Conservation (phyloP, 73 alveolate genomes). For the Blepharisma japonicum region DNA sequence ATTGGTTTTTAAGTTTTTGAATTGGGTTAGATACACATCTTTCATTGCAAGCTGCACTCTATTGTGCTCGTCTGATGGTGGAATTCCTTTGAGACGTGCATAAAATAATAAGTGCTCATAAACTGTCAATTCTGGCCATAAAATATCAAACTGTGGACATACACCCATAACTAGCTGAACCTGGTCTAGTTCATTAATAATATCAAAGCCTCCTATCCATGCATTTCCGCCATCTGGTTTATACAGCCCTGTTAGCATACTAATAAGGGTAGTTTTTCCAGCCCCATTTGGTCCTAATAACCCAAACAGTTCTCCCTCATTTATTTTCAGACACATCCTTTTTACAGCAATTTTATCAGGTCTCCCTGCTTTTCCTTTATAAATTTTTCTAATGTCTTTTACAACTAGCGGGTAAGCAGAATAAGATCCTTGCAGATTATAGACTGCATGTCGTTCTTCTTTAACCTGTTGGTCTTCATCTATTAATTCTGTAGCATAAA, state of each 20-base stretch:
- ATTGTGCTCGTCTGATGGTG: slow-evolving; percentile 63
- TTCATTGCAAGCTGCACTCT: slow-evolving; percentile 78
- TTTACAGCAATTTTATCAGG: slow-evolving; percentile 79
- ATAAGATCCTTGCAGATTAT: slow-evolving; percentile 43
- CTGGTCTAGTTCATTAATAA: slow-evolving; percentile 66
- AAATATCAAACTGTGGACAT: slow-evolving; percentile 96
- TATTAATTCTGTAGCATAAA: slow-evolving; percentile 36
- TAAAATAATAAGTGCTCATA: slow-evolving; percentile 91
- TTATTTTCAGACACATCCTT: slow-evolving; percentile 62
- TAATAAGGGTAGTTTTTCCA: slow-evolving; percentile 95
- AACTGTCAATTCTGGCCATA: slow-evolving; percentile 89
- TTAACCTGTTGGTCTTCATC: slow-evolving; percentile 73
- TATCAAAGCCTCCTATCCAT: slow-evolving; percentile 93
- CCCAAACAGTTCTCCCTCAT: slow-evolving; percentile 93
- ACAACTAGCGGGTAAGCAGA: slow-evolving; percentile 71
- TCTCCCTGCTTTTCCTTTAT: slow-evolving; percentile 63
- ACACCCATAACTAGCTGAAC: slow-evolving; percentile 93
- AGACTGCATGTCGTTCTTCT: slow-evolving; percentile 66
- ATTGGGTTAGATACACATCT: slow-evolving; percentile 84
- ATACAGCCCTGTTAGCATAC: slow-evolving; percentile 93
- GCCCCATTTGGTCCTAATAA: slow-evolving; percentile 99
- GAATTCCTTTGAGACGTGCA: slow-evolving; percentile 88
- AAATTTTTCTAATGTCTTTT: slow-evolving; percentile 61
- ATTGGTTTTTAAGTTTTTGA: slow-evolving; percentile 70
- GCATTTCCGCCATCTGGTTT: slow-evolving; percentile 91